Base-by-base conservation (phyloP, 148 eudicot genomes). In the Fagopyrum homotropicum region DNA sequence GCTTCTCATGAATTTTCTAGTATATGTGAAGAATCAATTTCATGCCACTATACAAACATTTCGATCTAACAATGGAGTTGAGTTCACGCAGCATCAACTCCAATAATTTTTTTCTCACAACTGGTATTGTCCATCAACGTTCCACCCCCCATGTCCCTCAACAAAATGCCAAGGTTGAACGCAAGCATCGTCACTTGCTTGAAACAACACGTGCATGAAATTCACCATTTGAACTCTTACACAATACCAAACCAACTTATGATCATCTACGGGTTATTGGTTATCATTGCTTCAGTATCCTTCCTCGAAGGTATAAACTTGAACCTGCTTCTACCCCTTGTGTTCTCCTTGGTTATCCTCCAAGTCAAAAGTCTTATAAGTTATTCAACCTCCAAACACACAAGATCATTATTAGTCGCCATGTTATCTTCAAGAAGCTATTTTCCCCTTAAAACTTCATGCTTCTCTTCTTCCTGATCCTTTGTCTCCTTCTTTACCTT, bases 151-250 rank as follows among this genome's bases (percentile, higher is more conserved):
- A 1, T 3, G 14, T 10, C 14, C 54, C 55, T 8, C 5, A 30
- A 1, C 73, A 49, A 17, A 69, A 76, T 76, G 78, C 73, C 0
- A 26, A 35, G 5, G 78, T 68, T 5, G 73, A 76, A 15, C 50
- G 78, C 4, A 76, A 76, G 5, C 78, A 76, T 51, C 35, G 51
- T 0, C 73, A 69, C 10, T 15, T 76, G 16, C 1, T 69, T 0
- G 73, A 76, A 14, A 49, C n/a, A 7, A 50, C 63, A 5, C 14
- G 73, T 15, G 48, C 19, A 1, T 69, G 73, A 48, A 30, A 51
- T 2, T 6, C 78, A 73, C 26, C 1, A 22, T 43, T 7, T 69
- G 66, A 76, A 16, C 1, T 51, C 0, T 4, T 76, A 0, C 0
- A 7, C 3, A 2, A 0, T 1, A 40, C 35, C 1, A 0, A 1